phyloP scores from a whole-genome alignment of 192 early-diverging fungal genomes.

The Glomus cerebriforme region DNA sequence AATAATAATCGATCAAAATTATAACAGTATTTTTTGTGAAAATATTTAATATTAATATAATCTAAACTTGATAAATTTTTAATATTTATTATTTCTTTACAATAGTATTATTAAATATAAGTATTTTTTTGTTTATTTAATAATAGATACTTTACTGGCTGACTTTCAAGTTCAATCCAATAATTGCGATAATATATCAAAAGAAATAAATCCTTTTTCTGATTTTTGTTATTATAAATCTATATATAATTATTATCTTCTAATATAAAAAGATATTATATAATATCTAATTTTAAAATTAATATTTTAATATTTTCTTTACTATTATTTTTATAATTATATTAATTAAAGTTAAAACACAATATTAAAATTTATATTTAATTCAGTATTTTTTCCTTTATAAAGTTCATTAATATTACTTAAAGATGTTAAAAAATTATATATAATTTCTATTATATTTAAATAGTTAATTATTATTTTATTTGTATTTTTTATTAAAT shows the following conservation, averaged over 20 bases:
- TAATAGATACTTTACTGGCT: neutral
- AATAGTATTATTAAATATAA: neutral
- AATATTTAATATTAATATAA: neutral
- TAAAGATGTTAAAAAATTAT: neutral
- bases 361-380: neutral
- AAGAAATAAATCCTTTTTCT: neutral
- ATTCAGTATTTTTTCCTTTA: neutral
- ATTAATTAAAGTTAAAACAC: neutral
- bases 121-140: neutral
- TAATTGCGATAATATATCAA: neutral
- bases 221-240: neutral
- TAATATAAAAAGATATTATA: neutral
- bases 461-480: too few relatives aligned
- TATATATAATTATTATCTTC: constrained; percentile 36
- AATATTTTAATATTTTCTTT: neutral
- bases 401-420: neutral
- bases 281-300: neutral
- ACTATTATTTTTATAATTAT: neutral
- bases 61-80: neutral
- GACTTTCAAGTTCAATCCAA: neutral
- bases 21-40: neutral
- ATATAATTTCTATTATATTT: neutral
- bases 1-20: neutral
- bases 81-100: neutral
- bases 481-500: too few relatives aligned